These are phyloP conservation scores for Cryptococcus amylolentus DNA, from an alignment of 1,284 basidiomycete genomes.

Conservation along the genomic window DNA sequence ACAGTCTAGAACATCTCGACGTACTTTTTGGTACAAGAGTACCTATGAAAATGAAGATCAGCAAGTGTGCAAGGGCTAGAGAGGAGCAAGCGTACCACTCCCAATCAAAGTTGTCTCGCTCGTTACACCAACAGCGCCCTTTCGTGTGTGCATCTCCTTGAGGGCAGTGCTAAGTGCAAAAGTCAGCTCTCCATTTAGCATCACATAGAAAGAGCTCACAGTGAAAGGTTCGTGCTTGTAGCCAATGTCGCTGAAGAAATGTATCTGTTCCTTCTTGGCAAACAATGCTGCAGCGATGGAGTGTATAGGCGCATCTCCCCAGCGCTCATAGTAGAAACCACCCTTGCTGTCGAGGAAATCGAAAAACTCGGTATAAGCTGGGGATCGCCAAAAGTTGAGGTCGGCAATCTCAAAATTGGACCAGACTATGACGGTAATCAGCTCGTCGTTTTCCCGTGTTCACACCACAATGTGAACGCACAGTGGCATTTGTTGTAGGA, in stretches of 20 bases:
- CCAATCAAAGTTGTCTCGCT: constrained; percentile 48
- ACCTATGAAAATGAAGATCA: constrained; percentile 16
- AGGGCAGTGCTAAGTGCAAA: constrained; percentile 44
- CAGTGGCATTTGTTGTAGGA: constrained; percentile 78
- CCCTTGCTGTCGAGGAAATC: constrained; percentile 70
- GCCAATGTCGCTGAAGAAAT: constrained; percentile 62
- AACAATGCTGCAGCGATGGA: constrained; percentile 75
- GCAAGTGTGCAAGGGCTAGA: not conserved
- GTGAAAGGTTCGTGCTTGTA: constrained; percentile 50
- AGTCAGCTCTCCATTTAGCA: not conserved
- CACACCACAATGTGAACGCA: constrained; percentile 45
- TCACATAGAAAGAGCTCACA: constrained; percentile 13
- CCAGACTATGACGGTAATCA: constrained; percentile 55
- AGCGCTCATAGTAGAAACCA: constrained; percentile 74
- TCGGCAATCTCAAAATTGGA: constrained; percentile 79
- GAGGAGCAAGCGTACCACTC: constrained; percentile 36
- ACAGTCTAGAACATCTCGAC: constrained; percentile 22
- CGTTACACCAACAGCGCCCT: constrained; percentile 48
- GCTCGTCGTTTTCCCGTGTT: not conserved
- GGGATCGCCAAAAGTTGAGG: constrained; percentile 69
- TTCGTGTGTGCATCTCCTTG: constrained; percentile 46
- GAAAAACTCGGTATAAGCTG: constrained; percentile 75
- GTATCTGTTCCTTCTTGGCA: constrained; percentile 64
- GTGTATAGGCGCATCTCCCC: constrained; percentile 81
- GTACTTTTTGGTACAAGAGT: constrained; percentile 41